Evolutionary conservation across 345 rosid genomes (phyloP), one percentile per base, ranked within the genome.

Genomic region (Eutrema yunnanense): DNA sequence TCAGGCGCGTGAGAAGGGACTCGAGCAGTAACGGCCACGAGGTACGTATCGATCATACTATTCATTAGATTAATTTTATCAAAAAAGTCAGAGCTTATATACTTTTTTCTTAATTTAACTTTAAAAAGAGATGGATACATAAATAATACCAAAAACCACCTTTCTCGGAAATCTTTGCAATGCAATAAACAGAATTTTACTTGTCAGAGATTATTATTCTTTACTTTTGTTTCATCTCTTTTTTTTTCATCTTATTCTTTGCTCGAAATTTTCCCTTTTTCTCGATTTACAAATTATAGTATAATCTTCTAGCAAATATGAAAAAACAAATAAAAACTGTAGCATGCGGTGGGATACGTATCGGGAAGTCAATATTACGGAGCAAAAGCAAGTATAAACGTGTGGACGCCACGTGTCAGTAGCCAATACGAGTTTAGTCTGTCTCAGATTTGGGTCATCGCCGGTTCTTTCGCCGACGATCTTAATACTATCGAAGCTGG

Each of bases 401-500:
- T 95, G 34, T 95, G 99, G 99, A 80, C 88, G 29, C 99, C 99
- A 8, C 77, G 60, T n/a, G 99, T 95, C 49, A 77, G 65, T 2
- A 88, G 88, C 76, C 96, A 83, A 73, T 85, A 87, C 65, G 99
- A 95, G 81, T 95, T 95, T 82, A 92, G 98, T 81, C 58, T 95
- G 55, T 95, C 99, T 46, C 99, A 95, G 50, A 60, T 95, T 79
- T 95, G 99, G 99, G 87, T 95, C 74, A 92, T 95, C 78, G 94
- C 99, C 34, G 99, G 99, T 42, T 90, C 98, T 3, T 95, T 95
- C 48, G 92, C 92, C 2, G 78, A 88, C 65, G 99, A 95, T 79
- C 98, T 95, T 46, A 95, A 95, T 78, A 95, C 99, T 72, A 95
- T 95, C 73, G 99, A 95, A 82, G 97, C 99, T 72, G 99, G 99